Percentiles rank a stretch among this genome's conserved stretches.
phyloP scores from a whole-genome alignment of 2,329 filamentous ascomycete genomes.

The Exophiala viscosa region DNA sequence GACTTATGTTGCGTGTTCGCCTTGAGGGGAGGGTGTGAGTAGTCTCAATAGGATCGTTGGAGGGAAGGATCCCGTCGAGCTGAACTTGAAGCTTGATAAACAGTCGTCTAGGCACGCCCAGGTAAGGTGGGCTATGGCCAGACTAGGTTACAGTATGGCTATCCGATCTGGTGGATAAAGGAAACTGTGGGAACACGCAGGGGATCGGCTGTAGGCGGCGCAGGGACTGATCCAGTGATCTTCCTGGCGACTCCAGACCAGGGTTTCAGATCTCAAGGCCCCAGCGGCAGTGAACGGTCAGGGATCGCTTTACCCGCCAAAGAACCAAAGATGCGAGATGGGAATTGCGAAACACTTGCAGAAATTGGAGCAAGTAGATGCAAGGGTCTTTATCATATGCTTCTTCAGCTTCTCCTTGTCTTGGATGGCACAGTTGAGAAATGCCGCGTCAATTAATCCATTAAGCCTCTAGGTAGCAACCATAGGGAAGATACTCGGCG shows the following conservation, averaged over 20 bases:
- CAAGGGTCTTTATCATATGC: neutral
- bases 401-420: neutral
- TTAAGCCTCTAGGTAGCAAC: neutral
- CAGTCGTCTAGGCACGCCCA: neutral
- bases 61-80: neutral
- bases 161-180: conserved; percentile 1
- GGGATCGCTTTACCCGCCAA: too few species aligned
- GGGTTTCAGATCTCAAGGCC: conserved; percentile 1
- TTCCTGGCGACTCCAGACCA: neutral
- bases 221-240: conserved; percentile 1
- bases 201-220: neutral
- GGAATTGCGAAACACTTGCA: neutral
- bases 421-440: neutral
- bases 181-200: neutral
- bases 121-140: conserved; percentile 1
- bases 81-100: neutral
- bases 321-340: neutral
- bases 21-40: neutral
- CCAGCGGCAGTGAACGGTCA: neutral
- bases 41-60: neutral
- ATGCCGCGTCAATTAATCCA: neutral
- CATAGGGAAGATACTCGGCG: neutral
- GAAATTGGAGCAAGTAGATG: neutral
- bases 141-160: too few species aligned
- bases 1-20: neutral